Evolutionary conservation across 2,329 filamentous ascomycete genomes (phyloP), one percentile per base, ranked within the genome.

Genomic region (Epichloe gansuensis): DNA sequence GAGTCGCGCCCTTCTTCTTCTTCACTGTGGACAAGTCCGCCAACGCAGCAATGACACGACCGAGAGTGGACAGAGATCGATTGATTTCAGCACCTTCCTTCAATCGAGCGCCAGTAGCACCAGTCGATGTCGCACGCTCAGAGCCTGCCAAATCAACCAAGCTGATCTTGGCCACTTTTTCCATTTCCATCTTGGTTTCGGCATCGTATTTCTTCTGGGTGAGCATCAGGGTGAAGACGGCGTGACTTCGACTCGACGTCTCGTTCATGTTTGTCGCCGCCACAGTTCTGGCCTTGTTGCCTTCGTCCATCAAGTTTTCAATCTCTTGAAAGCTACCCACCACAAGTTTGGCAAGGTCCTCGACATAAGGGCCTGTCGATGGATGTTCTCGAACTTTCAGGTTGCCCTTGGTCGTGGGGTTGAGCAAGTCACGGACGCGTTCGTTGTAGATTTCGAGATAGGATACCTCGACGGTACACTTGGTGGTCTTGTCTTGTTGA

Each of bases 201-300:
- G 80, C 74, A 65, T 98, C 93, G 65, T 86, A 86, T 55, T 88
- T 83, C 69, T 96, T 97, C 68, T 98, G 93, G 0, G 90, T 95
- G 46, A 98, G 75, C 63, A 91, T 97, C 51, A 98, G 75, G 21
- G 94, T 98, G 67, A 98, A 98, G 50, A 98, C 94, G 42, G 93
- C 93, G 69, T 98, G 93, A 66, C 91, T 97, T 75, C 93, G 85
- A 79, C 90, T 95, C 55, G 90, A 96, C 0, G 94, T 98, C 70
- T 97, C 93, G 75, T 98, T 98, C 93, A 98, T 98, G 78, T 97
- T 98, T 41, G 93, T 98, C 7, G 93, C 93, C 3, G 93, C 93
- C 41, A 98, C 93, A 0, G 93, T 98, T 75, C 93, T 81, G 37
- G 93, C 93, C 72, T 98, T 98, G 75, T 98, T 98, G 63, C 93